A percentile compares a stretch with the other conserved stretches of the same genome.
Conservation (phyloP, 805 yeast species). For the Barnettozyma pratensis region DNA sequence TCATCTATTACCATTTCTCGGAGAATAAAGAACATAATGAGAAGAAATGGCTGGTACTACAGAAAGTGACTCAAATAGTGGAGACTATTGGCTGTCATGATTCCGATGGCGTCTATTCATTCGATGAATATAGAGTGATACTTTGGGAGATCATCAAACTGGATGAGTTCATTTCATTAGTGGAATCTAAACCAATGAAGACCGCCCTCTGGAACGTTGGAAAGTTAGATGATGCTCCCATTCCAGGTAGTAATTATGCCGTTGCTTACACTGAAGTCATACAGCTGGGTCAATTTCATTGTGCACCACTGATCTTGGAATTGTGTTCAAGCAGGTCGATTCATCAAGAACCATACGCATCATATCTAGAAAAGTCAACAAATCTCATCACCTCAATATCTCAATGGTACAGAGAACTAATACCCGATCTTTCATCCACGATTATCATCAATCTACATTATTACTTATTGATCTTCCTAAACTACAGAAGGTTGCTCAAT, state of each 20-base stretch:
- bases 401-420: constrained; percentile 3
- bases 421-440: background rate
- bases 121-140: constrained; percentile 9
- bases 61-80: constrained; percentile 19
- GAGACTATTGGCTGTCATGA: constrained; percentile 10
- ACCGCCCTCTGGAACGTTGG: constrained; percentile 24
- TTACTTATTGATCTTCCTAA: constrained; percentile 5
- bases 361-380: too few species aligned
- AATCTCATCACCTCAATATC: background rate
- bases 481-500: constrained; percentile 4
- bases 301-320: too few species aligned
- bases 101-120: too few species aligned
- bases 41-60: constrained; percentile 20
- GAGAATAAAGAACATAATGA: constrained; percentile 5
- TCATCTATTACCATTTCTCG: constrained; percentile 23
- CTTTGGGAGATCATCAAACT: constrained; percentile 23
- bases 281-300: too few species aligned
- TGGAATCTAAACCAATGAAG: constrained; percentile 24
- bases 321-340: too few species aligned
- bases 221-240: constrained; percentile 16
- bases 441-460: constrained; percentile 5
- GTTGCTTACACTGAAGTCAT: too few species aligned
- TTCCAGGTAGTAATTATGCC: constrained; percentile 10
- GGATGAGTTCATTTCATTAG: constrained; percentile 24
- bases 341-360: too few species aligned